Conservation (phyloP, 306 rosid species). For the Ziziphus jujuba region DNA sequence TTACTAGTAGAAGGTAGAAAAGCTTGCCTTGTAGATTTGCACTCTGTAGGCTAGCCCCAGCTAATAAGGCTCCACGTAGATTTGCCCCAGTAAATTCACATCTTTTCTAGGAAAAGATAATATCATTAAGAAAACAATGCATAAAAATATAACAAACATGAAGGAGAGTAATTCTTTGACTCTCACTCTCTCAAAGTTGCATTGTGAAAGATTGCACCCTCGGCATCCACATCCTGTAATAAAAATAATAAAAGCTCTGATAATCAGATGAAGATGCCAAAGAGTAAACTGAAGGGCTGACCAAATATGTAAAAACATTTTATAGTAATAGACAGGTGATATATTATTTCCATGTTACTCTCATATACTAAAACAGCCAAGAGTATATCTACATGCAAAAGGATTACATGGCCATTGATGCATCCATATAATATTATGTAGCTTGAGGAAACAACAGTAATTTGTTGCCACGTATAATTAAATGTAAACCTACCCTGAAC, state of each 20-base stretch:
- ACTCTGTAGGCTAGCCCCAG: slow-evolving; percentile 85
- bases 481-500: slow-evolving; percentile 68
- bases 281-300: background rate
- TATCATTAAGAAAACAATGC: slow-evolving; percentile 36
- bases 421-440: background rate
- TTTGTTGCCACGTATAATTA: slow-evolving; percentile 2
- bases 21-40: slow-evolving; percentile 87
- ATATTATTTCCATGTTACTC: background rate
- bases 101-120: slow-evolving; percentile 73
- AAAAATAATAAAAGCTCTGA: background rate
- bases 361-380: background rate
- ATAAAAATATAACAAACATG: slow-evolving; percentile 17
- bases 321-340: background rate
- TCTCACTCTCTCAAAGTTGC: slow-evolving; percentile 95
- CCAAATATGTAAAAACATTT: background rate
- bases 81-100: slow-evolving; percentile 98
- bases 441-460: background rate
- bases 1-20: slow-evolving; percentile 16
- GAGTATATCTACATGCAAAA: background rate
- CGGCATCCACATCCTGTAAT: slow-evolving; percentile 88
- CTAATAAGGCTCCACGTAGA: slow-evolving; percentile 88
- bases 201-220: slow-evolving; percentile 76
- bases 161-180: slow-evolving; percentile 14
- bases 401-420: background rate
- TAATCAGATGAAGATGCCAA: background rate